Evolutionary conservation across 495 filamentous ascomycete genomes (phyloP).

Genomic region (Pyronema domesticum): DNA sequence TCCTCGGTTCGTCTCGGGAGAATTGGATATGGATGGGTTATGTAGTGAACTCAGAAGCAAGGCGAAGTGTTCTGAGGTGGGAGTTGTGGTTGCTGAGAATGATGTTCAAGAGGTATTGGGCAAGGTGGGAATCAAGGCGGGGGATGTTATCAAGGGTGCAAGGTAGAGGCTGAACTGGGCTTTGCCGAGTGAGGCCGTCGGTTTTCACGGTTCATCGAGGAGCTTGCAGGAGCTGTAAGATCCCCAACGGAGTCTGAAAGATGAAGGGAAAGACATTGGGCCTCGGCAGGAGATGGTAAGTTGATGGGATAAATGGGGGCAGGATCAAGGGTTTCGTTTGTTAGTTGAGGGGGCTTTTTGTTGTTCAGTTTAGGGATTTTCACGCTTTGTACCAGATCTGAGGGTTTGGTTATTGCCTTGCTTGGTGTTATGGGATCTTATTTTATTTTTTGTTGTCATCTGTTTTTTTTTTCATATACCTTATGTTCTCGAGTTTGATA

Average conservation of each 20-base stretch:
- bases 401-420: not conserved
- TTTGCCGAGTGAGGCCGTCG: no score
- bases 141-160: constrained; percentile 1
- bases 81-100: constrained; percentile 76
- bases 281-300: no score
- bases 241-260: no score
- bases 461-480: not conserved
- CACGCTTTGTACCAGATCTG: no score
- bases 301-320: no score
- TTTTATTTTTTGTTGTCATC: not conserved
- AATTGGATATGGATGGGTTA: constrained; percentile 80
- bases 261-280: not conserved
- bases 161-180: no score
- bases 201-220: no score
- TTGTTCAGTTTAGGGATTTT: no score
- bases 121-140: constrained; percentile 23
- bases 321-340: no score
- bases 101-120: constrained; percentile 73
- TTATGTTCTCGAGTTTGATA: not conserved
- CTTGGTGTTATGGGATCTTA: not conserved
- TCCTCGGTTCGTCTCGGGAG: constrained; percentile 68
- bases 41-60: constrained; percentile 91
- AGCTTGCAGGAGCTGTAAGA: no score
- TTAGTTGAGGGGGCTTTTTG: no score
- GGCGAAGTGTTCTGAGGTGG: constrained; percentile 82